Evolutionary conservation across 106 monocot species (phyloP).

Genomic region (Dioscorea alata): DNA sequence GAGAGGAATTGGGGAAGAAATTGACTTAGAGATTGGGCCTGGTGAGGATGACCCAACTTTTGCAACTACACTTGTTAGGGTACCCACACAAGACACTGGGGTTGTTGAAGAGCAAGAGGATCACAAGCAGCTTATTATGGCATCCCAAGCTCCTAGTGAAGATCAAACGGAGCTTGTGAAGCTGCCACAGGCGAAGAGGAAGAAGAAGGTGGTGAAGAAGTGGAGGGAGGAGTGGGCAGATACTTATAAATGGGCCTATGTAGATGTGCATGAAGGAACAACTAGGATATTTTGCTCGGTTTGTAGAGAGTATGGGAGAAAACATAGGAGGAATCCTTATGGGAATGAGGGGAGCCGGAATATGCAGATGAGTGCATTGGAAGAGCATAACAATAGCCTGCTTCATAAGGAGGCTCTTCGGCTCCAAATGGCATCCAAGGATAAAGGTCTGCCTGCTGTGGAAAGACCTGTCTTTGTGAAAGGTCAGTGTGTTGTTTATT

Average conservation of each 20-base stretch:
- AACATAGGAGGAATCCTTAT: constrained; percentile 94
- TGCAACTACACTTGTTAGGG: constrained; percentile 42
- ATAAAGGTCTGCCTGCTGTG: constrained; percentile 39
- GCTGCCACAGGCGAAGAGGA: constrained; percentile 65
- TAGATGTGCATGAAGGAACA: constrained; percentile 75
- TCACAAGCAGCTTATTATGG: constrained; percentile 75
- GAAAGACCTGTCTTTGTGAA: constrained; percentile 83
- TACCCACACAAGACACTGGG: constrained; percentile 39
- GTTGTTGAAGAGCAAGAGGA: constrained; percentile 69
- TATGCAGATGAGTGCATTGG: constrained; percentile 99
- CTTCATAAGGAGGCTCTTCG: constrained; percentile 98
- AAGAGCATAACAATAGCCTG: constrained; percentile 97
- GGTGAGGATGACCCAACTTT: constrained; percentile 87
- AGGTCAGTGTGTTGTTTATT: constrained; percentile 31
- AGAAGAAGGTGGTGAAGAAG: constrained; percentile 99
- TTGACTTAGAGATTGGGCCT: constrained; percentile 92
- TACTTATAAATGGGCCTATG: constrained; percentile 98
- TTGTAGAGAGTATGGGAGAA: constrained; percentile 93
- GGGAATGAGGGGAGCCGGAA: constrained; percentile 99
- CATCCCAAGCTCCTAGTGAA: constrained; percentile 32
- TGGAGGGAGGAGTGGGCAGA: constrained; percentile 99
- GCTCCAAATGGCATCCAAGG: constrained; percentile 87
- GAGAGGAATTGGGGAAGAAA: constrained; percentile 87
- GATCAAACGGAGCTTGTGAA: constrained; percentile 34
- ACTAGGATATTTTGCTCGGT: constrained; percentile 92